phyloP scores from a whole-genome alignment of 192 early-diverging fungal species.

The Anaeromyces robustus region DNA sequence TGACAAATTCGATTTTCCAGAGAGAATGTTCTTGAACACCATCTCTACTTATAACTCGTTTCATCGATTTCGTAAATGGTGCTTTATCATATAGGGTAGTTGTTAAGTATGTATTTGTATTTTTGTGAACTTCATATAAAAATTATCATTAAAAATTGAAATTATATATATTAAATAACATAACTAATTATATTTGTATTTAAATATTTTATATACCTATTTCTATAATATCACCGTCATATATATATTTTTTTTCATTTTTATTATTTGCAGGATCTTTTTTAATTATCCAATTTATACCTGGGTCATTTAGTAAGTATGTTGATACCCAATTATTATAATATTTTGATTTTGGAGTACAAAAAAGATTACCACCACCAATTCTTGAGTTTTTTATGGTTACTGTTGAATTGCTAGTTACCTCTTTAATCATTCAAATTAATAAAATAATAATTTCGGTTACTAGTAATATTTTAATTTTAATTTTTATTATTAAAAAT shows the following conservation, averaged over 20 bases:
- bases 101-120: not conserved
- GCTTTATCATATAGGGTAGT: not conserved
- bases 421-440: not conserved
- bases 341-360: not conserved
- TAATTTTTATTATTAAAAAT: too few species aligned
- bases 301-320: not conserved
- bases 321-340: not conserved
- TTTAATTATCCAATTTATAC: not conserved
- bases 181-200: too few species aligned
- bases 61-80: not conserved
- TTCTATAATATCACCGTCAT: not conserved
- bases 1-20: not conserved
- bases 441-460: too few species aligned
- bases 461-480: too few species aligned
- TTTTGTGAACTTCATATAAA: not conserved
- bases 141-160: too few species aligned
- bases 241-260: not conserved
- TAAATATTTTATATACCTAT: not conserved
- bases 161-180: too few species aligned
- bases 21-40: not conserved
- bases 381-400: not conserved
- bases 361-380: not conserved
- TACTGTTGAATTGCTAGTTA: not conserved
- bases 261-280: not conserved
- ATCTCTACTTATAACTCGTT: not conserved